Conservation (phyloP, 2,329 filamentous ascomycete genomes). For the Laburnicola sp. region DNA sequence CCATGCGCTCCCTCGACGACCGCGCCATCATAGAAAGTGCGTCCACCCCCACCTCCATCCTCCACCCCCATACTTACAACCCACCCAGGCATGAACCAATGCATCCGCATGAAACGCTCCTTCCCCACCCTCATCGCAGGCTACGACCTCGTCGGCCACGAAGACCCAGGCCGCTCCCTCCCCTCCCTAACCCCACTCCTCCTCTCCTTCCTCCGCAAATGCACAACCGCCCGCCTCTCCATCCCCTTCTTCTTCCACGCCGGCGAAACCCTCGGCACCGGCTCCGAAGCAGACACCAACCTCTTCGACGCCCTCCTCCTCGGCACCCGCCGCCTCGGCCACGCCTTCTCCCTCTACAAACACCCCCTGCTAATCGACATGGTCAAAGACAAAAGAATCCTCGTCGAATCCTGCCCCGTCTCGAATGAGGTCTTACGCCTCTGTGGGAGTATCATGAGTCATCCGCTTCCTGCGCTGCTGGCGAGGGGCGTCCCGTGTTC, state of each 20-base stretch:
- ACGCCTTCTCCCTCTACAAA: slow-evolving; percentile 86
- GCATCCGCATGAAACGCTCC: slow-evolving; percentile 76
- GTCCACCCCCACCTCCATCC: slow-evolving; percentile 10
- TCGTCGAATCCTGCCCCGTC: slow-evolving; percentile 88
- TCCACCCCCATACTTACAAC: slow-evolving; percentile 1
- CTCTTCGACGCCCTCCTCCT: slow-evolving; percentile 87
- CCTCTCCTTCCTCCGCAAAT: slow-evolving; percentile 92
- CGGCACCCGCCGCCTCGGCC: slow-evolving; percentile 84
- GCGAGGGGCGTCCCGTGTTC: slow-evolving; percentile 81
- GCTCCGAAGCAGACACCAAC: slow-evolving; percentile 76
- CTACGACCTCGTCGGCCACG: slow-evolving; percentile 88
- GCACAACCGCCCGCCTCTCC: slow-evolving; percentile 73
- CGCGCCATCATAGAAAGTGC: slow-evolving; percentile 67
- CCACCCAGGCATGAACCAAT: slow-evolving; percentile 71
- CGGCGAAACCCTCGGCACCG: slow-evolving; percentile 82
- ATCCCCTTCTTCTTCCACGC: slow-evolving; percentile 97
- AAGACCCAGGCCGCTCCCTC: slow-evolving; percentile 76
- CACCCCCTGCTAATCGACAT: slow-evolving; percentile 88
- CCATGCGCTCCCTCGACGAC: slow-evolving; percentile 65
- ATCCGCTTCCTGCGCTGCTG: slow-evolving; percentile 81
- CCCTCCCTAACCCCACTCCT: slow-evolving; percentile 78
- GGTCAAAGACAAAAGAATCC: slow-evolving; percentile 83
- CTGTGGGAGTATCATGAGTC: slow-evolving; percentile 72
- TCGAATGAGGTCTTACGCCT: slow-evolving; percentile 85
- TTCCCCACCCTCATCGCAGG: slow-evolving; percentile 81